Conservation (phyloP, 805 yeast genomes). For the Ogataea dorogensis region DNA sequence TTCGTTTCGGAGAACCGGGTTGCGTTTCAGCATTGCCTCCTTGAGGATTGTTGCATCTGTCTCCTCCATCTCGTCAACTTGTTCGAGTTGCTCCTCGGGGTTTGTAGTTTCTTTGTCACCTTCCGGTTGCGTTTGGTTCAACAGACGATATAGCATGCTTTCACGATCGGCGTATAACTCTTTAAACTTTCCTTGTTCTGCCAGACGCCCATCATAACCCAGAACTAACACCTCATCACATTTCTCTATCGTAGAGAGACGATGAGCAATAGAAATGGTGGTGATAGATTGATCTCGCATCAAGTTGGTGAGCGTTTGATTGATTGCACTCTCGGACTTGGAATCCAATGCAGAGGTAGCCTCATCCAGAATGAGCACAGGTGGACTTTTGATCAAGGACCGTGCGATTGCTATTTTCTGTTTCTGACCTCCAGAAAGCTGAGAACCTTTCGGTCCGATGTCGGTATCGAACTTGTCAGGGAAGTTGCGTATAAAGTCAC, state of each 20-base stretch:
- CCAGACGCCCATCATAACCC: slow-evolving; percentile 73
- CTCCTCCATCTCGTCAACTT: slow-evolving; percentile 16
- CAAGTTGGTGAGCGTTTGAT: slow-evolving; percentile 62
- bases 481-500: slow-evolving; percentile 68
- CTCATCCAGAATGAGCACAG: slow-evolving; percentile 63
- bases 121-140: slow-evolving; percentile 29
- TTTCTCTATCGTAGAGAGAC: slow-evolving; percentile 82
- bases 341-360: slow-evolving; percentile 94
- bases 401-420: slow-evolving; percentile 77
- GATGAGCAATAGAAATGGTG: slow-evolving; percentile 85
- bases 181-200: slow-evolving; percentile 69
- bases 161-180: slow-evolving; percentile 47
- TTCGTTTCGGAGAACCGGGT: slow-evolving; percentile 19
- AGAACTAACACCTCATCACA: slow-evolving; percentile 81
- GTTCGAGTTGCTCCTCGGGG: slow-evolving; percentile 12
- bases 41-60: slow-evolving; percentile 15
- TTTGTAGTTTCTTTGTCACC: slow-evolving; percentile 17
- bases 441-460: slow-evolving; percentile 77
- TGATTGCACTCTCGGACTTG: slow-evolving; percentile 82
- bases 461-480: slow-evolving; percentile 80
- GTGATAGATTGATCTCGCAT: slow-evolving; percentile 62
- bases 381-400: slow-evolving; percentile 66
- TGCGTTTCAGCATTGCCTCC: slow-evolving; percentile 22
- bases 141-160: slow-evolving; percentile 33
- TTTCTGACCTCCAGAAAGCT: slow-evolving; percentile 71